Percentiles rank a stretch among this genome's conserved stretches.
Evolutionary conservation across 2,329 filamentous ascomycete genomes (phyloP).

Genomic region (Colletotrichum tropicicola): DNA sequence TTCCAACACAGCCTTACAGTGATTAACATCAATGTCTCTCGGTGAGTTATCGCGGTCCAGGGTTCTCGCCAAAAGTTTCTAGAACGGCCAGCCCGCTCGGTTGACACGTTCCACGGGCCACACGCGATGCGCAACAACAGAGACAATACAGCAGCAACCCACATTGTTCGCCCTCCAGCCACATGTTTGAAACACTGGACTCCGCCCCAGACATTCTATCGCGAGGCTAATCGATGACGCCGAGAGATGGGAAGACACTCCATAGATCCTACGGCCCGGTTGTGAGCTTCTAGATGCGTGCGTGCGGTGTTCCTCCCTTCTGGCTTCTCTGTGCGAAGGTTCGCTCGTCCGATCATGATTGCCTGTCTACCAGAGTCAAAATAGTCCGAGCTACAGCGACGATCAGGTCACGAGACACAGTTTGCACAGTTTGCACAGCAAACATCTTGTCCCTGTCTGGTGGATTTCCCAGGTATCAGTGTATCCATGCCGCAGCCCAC

Average conservation of each 20-base stretch:
- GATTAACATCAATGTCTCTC: background rate
- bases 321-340: background rate
- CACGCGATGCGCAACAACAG: background rate
- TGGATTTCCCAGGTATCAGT: no score
- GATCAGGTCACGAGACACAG: background rate
- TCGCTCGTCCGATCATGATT: conserved; percentile 17
- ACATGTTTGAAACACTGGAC: conserved; percentile 13
- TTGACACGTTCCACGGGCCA: background rate
- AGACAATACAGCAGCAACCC: background rate
- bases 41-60: no score
- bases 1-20: conserved; percentile 14
- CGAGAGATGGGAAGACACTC: background rate
- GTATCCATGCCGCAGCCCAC: no score
- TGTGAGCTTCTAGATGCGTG: background rate
- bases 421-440: no score
- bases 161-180: background rate
- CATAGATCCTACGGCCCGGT: background rate
- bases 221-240: background rate
- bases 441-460: no score
- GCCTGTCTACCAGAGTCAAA: conserved; percentile 5
- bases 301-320: background rate
- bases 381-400: background rate
- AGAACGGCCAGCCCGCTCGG: background rate
- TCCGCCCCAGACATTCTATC: background rate
- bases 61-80: background rate